Conservation (phyloP, 176 grass and related monocot species). For the Aegilops bicornis region DNA sequence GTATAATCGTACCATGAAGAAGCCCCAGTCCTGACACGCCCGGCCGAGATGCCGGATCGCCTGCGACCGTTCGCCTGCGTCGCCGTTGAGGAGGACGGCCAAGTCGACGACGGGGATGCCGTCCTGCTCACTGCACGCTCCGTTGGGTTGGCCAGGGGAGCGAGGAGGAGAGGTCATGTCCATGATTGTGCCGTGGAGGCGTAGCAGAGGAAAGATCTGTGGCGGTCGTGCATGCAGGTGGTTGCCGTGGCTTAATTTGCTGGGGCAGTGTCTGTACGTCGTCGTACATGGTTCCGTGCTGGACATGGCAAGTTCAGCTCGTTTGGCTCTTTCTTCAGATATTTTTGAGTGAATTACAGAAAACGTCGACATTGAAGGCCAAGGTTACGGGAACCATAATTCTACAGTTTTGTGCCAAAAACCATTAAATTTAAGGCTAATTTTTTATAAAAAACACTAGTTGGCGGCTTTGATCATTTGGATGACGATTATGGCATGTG, state of each 20-base stretch:
- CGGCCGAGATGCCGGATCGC: slow-evolving; percentile 39
- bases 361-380: no score
- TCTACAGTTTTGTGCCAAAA: no score
- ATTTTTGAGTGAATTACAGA: no score
- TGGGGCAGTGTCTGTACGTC: no score
- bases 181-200: not conserved
- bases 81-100: slow-evolving; percentile 41
- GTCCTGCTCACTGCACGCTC: no score
- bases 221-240: not conserved
- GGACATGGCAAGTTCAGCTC: not conserved
- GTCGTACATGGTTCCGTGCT: no score
- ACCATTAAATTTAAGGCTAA: no score
- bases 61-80: slow-evolving; percentile 23
- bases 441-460: no score
- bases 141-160: not conserved
- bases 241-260: not conserved
- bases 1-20: slow-evolving; percentile 61
- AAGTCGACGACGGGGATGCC: slow-evolving; percentile 64
- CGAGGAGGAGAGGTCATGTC: not conserved
- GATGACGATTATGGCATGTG: no score
- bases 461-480: no score
- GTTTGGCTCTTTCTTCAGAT: not conserved
- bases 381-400: no score
- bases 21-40: slow-evolving; percentile 74
- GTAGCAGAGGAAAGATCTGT: not conserved